These are phyloP conservation scores for Fimicolochytrium jonesii DNA, from an alignment of 192 early-diverging fungal genomes.

Conservation along the genomic window DNA sequence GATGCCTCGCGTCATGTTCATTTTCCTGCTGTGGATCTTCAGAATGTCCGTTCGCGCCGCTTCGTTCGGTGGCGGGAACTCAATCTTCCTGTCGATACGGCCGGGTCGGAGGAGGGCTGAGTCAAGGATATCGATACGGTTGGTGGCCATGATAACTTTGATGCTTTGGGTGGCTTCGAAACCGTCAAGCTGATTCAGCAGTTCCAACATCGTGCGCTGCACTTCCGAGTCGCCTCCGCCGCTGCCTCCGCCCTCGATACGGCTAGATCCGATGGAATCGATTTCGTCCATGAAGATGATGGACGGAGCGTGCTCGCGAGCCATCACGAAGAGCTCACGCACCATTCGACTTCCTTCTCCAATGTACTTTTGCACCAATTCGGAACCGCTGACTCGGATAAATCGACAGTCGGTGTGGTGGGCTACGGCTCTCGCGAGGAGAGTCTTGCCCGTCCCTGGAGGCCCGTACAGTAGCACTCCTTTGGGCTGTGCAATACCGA, in stretches of 20 bases:
- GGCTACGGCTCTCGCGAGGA: conserved; percentile 93
- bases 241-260: conserved; percentile 87
- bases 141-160: conserved; percentile 94
- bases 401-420: conserved; percentile 94
- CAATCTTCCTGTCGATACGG: conserved; percentile 95
- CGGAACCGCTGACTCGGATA: conserved; percentile 88
- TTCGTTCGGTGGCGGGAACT: conserved; percentile 97
- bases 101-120: conserved; percentile 92
- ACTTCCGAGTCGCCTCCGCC: conserved; percentile 92
- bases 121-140: conserved; percentile 96
- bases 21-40: conserved; percentile 81
- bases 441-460: conserved; percentile 94
- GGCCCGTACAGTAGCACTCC: conserved; percentile 92
- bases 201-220: conserved; percentile 98
- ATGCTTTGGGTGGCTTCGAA: conserved; percentile 65
- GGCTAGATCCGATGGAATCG: conserved; percentile 94
- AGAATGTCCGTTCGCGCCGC: conserved; percentile 90
- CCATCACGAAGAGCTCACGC: conserved; percentile 96
- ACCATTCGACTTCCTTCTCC: conserved; percentile 98
- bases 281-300: conserved; percentile 99
- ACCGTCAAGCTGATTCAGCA: conserved; percentile 97
- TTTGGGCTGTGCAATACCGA: conserved; percentile 99
- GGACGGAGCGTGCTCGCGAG: conserved; percentile 95
- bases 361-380: conserved; percentile 98
- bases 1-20: conserved; percentile 83